phyloP scores from a whole-genome alignment of 2,329 filamentous ascomycete genomes.

The Venturia oleaginea region DNA sequence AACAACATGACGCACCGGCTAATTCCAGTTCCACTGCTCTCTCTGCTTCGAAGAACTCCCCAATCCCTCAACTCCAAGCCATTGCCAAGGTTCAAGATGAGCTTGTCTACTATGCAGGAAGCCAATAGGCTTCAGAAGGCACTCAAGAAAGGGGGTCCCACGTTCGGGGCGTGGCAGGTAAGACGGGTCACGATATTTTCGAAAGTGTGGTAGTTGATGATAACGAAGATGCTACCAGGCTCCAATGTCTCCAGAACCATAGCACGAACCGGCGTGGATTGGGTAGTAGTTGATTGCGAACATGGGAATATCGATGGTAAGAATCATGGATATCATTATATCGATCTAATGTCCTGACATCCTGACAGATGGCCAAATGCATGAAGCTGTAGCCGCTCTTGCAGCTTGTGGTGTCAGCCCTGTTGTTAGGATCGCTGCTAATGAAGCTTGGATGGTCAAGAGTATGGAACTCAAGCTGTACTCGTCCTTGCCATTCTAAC shows the following conservation, averaged over 20 bases:
- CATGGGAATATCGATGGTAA: conserved; percentile 48
- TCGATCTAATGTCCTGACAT: conserved; percentile 6
- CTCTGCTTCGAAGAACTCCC: neutral
- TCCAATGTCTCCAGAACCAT: conserved; percentile 46
- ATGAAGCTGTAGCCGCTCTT: conserved; percentile 44
- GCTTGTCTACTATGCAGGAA: conserved; percentile 38
- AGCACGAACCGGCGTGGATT: conserved; percentile 44
- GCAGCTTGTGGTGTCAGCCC: conserved; percentile 35
- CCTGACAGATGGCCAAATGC: conserved; percentile 41
- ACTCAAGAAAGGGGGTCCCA: conserved; percentile 39
- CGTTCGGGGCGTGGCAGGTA: conserved; percentile 51
- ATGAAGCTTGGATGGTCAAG: conserved; percentile 55
- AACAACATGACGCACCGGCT: neutral
- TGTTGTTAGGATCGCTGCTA: conserved; percentile 42
- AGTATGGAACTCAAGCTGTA: conserved; percentile 15
- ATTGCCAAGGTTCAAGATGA: neutral
- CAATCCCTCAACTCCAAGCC: neutral
- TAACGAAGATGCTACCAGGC: conserved; percentile 39
- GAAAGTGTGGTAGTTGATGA: neutral
- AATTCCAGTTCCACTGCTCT: neutral
- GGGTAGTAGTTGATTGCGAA: conserved; percentile 47
- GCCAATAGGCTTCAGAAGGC: conserved; percentile 45
- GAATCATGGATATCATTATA: neutral
- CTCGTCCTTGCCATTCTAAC: neutral
- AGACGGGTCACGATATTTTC: neutral